These are phyloP conservation scores for Dalbergia oliveri DNA, from an alignment of 306 rosid genomes.

Conservation along the genomic window DNA sequence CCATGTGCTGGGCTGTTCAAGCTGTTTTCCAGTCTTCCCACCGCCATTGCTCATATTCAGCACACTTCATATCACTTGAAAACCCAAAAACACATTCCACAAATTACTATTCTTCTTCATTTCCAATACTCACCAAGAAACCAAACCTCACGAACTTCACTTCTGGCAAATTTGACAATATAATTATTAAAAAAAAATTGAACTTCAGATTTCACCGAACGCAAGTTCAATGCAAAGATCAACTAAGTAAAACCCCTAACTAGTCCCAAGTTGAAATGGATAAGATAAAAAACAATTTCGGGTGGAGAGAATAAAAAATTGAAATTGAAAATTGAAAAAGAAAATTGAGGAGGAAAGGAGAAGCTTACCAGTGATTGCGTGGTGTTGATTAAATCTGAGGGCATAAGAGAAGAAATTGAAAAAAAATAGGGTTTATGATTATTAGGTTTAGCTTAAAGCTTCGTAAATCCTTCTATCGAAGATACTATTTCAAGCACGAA, in stretches of 20 bases:
- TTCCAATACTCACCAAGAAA: conserved; percentile 35
- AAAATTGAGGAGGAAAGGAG: background rate
- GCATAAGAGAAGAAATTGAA: conserved; percentile 9
- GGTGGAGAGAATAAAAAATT: background rate
- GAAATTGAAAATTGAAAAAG: conserved; percentile 11
- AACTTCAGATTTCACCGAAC: conserved; percentile 28
- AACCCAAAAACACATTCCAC: conserved; percentile 47
- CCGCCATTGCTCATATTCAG: conserved; percentile 95
- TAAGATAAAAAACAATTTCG: background rate
- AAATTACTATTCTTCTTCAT: conserved; percentile 49
- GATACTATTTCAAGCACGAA: background rate
- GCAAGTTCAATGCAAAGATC: conserved; percentile 17
- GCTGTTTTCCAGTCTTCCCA: conserved; percentile 82
- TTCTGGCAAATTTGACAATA: conserved; percentile 41
- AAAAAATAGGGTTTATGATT: conserved; percentile 37
- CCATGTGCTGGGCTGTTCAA: conserved; percentile 56
- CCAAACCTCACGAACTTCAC: conserved; percentile 33
- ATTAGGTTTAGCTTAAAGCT: conserved; percentile 48
- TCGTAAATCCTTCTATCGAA: conserved; percentile 41
- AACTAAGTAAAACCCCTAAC: conserved; percentile 43
- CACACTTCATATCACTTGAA: conserved; percentile 74
- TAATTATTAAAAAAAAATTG: background rate
- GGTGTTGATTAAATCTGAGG: conserved; percentile 47
- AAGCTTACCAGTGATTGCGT: conserved; percentile 43
- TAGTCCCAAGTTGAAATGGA: background rate